Base-by-base conservation (phyloP, 345 rosid species). In the Rhizophora mangle region DNA sequence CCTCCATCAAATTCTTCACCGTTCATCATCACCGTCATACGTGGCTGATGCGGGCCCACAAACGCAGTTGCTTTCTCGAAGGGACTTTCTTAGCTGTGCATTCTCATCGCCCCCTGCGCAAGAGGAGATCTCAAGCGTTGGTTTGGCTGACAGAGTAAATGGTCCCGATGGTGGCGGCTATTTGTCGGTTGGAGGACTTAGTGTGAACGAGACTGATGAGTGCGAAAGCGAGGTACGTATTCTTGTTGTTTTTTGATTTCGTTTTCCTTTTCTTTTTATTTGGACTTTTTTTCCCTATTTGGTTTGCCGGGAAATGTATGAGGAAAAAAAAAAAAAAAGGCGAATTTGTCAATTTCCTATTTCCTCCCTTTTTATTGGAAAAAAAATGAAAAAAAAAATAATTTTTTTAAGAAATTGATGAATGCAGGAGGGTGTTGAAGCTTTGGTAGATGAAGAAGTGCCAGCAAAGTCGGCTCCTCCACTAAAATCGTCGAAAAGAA, bases 201-300 rank as follows among this genome's bases (percentile, higher is more conserved):
- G 88, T 24, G 94, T 77, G 68, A 90, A 85, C 37, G 95, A 87
- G 39, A 75, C 83, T 52, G 72, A 66, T 18, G 96, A 86, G 71
- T 84, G 83, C 62, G 91, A 89, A 77, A 93, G 96, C 81, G 98
- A 89, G 97, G 98, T 89, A 18, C 70, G 80, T 68, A 30, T 21
- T 13, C 15, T 18, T 31, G 1, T 32, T 18, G 34, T 46, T 36
- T 54, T 37, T 24, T 24, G 11, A 37, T 37, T 37, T 37, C 11
- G 10, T 43, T 70, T 73, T 36, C 11, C 6, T 2, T 49, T 19
- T 43, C n/a, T 26, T 47, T 29, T 7, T 7, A 8, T 34, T 24
- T 58, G 51, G 15, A 31, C 2, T 10, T 21, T 59, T 60, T 4
- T 65, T n/a, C 13, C 71, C 31, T 74, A 63, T 60, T 72, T 72